Conservation (phyloP, 352 stramenopile species). For the Pythium angustatum region DNA sequence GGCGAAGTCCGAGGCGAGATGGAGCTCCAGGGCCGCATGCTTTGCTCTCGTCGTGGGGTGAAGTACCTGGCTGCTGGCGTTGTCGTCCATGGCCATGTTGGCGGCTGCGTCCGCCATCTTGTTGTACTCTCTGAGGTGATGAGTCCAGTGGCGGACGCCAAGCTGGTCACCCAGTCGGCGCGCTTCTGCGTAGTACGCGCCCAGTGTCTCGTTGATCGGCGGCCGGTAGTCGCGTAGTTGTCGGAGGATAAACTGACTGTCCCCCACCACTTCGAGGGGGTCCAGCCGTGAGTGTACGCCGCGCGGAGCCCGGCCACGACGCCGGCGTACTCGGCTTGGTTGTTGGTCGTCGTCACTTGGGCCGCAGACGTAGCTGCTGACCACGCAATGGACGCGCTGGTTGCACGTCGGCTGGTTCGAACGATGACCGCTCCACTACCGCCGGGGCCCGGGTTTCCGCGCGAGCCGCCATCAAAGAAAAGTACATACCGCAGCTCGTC, state of each 20-base stretch:
- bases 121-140: conserved; percentile 5
- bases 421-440: neutral
- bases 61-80: too few relatives aligned
- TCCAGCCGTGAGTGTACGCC: neutral
- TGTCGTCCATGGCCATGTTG: conserved; percentile 12
- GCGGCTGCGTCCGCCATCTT: conserved; percentile 9
- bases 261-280: conserved; percentile 2
- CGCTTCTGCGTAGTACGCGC: neutral
- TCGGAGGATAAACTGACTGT: conserved; percentile 6
- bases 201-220: neutral
- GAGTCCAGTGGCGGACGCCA: neutral
- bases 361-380: neutral
- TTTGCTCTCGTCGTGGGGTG: too few relatives aligned
- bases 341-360: conserved; percentile 2
- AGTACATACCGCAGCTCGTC: too few relatives aligned
- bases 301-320: neutral
- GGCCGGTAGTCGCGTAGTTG: neutral
- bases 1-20: too few relatives aligned
- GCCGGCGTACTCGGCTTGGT: conserved; percentile 8
- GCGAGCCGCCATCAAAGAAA: conserved; percentile 10
- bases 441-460: conserved; percentile 6
- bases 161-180: neutral
- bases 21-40: too few relatives aligned
- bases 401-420: neutral
- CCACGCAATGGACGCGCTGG: neutral